These are phyloP conservation scores for Fragaria vesca DNA, from an alignment of 306 rosid genomes.

Conservation along the genomic window DNA sequence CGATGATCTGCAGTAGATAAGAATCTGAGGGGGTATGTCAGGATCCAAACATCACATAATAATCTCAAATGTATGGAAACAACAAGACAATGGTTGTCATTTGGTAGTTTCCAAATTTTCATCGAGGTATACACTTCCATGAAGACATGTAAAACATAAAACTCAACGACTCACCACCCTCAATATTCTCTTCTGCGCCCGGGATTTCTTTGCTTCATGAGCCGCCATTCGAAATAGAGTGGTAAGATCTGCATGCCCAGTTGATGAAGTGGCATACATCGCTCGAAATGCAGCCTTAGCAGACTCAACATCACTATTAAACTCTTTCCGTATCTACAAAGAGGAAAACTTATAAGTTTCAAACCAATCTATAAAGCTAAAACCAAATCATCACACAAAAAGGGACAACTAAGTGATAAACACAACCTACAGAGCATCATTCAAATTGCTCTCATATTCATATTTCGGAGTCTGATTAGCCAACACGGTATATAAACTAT, in stretches of 20 bases:
- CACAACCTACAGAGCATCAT: not conserved
- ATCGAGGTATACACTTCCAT: not conserved
- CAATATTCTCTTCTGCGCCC: conserved; percentile 59
- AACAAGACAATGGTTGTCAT: not conserved
- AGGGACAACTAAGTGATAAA: not conserved
- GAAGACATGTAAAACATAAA: conserved; percentile 6
- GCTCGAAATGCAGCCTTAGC: conserved; percentile 54
- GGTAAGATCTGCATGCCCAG: conserved; percentile 78
- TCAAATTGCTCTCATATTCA: not conserved
- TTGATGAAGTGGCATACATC: conserved; percentile 54
- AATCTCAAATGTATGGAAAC: not conserved
- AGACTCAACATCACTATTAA: conserved; percentile 69
- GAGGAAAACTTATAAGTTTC: not conserved
- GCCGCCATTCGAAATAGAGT: conserved; percentile 67
- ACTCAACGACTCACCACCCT: conserved; percentile 61
- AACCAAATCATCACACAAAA: not conserved
- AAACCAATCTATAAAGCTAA: not conserved
- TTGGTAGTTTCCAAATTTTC: not conserved
- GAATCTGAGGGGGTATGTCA: conserved; percentile 54
- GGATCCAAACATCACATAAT: conserved; percentile 5
- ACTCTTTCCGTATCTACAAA: conserved; percentile 71
- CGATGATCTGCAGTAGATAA: conserved; percentile 86
- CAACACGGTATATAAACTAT: not conserved
- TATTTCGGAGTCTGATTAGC: not conserved
- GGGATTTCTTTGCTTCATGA: conserved; percentile 84